Percentiles rank a stretch among this genome's conserved stretches.
phyloP scores from a whole-genome alignment of 331 rosid genomes.

The Malus hybrid region DNA sequence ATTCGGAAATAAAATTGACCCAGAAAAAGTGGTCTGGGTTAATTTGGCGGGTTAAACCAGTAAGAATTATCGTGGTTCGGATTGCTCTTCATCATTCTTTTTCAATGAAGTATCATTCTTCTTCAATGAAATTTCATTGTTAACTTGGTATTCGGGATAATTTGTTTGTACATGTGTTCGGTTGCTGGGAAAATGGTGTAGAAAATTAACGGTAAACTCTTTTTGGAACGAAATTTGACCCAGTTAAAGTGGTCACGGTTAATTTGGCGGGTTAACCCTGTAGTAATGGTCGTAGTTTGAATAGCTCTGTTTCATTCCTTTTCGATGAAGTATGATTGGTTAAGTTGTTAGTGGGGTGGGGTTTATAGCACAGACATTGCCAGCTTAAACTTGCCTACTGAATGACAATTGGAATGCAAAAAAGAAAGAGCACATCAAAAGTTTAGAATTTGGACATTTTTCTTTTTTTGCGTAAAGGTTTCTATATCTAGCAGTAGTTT shows the following conservation, averaged over 20 bases:
- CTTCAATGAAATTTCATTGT: background rate
- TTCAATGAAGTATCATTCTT: background rate
- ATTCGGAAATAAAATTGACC: background rate
- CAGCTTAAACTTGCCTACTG: background rate
- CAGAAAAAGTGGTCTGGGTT: background rate
- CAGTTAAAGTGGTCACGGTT: background rate
- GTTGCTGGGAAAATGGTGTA: slow-evolving; percentile 3
- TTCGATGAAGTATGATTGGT: background rate
- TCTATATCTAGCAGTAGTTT: background rate
- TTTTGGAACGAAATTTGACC: background rate
- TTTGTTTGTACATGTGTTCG: background rate
- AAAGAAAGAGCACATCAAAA: background rate
- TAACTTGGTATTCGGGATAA: background rate
- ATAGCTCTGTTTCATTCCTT: no score
- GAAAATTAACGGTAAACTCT: background rate
- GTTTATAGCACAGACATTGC: background rate
- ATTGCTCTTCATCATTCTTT: background rate
- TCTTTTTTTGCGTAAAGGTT: background rate
- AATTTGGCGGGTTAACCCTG: background rate
- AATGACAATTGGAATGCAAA: background rate
- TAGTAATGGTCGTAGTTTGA: background rate
- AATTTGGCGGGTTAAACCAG: background rate
- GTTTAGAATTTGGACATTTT: background rate
- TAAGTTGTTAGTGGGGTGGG: background rate
- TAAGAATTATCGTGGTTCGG: background rate